phyloP scores from a whole-genome alignment of 192 early-diverging fungal genomes.

The Backusella mclennaniae region DNA sequence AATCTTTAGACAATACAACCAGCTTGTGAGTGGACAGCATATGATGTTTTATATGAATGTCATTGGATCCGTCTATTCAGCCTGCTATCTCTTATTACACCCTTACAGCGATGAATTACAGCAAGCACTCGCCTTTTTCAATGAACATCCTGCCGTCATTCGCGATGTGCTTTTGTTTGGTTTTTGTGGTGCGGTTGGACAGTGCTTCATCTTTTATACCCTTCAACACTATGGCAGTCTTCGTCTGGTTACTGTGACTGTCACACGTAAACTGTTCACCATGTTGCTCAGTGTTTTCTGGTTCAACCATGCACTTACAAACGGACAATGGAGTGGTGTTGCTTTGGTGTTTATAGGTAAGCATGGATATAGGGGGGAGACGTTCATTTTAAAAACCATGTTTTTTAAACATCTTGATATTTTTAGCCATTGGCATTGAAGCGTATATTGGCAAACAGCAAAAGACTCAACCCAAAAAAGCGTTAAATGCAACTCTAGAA shows the following conservation, averaged over 20 bases:
- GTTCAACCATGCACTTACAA: slow-evolving; percentile 77
- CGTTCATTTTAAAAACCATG: background rate
- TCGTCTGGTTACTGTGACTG: slow-evolving; percentile 89
- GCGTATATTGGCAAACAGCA: slow-evolving; percentile 64
- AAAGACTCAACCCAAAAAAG: background rate
- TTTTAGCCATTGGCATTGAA: slow-evolving; percentile 64
- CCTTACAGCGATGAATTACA: slow-evolving; percentile 78
- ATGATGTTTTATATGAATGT: slow-evolving; percentile 99
- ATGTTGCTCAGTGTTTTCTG: slow-evolving; percentile 90
- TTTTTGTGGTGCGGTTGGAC: slow-evolving; percentile 92
- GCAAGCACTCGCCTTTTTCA: slow-evolving; percentile 72
- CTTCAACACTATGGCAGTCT: slow-evolving; percentile 89
- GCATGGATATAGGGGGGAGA: background rate
- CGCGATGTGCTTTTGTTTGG: slow-evolving; percentile 87
- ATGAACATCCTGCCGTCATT: slow-evolving; percentile 76
- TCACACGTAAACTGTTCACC: slow-evolving; percentile 95
- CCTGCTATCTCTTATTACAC: slow-evolving; percentile 65
- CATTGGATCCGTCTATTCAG: slow-evolving; percentile 72
- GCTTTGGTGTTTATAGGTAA: slow-evolving; percentile 83
- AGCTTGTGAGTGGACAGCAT: slow-evolving; percentile 74
- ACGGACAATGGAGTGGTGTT: slow-evolving; percentile 86
- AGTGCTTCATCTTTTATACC: slow-evolving; percentile 97
- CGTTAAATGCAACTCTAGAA: background rate
- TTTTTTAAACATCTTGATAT: background rate
- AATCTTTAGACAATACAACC: slow-evolving; percentile 73